Evolutionary conservation across 495 filamentous ascomycete genomes (phyloP).

Genomic region (Aspergillus carlsbadensis): DNA sequence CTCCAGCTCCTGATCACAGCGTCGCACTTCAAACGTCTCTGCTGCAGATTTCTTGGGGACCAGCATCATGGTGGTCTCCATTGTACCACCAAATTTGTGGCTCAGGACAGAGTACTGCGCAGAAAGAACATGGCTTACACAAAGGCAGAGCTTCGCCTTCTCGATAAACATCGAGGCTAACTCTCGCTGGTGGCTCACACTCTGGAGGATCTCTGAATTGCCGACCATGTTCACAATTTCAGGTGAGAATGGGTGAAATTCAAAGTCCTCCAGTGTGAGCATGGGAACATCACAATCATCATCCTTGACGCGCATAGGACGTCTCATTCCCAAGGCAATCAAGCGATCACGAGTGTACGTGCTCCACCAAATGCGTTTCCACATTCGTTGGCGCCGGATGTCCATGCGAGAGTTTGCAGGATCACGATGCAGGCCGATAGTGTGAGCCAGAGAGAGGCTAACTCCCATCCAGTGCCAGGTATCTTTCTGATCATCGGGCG

Average conservation of each 20-base stretch:
- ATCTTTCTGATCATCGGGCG: conserved; percentile 85
- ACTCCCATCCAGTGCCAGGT: conserved; percentile 94
- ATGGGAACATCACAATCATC: conserved; percentile 89
- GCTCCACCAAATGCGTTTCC: conserved; percentile 95
- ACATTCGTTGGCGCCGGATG: conserved; percentile 65
- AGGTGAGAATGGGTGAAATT: conserved; percentile 63
- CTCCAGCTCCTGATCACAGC: conserved; percentile 70
- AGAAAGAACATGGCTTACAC: conserved; percentile 78
- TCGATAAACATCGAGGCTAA: conserved; percentile 85
- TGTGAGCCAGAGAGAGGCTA: conserved; percentile 77
- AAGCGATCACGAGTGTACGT: conserved; percentile 88
- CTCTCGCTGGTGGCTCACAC: conserved; percentile 64
- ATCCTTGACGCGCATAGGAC: conserved; percentile 84
- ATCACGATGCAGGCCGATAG: conserved; percentile 80
- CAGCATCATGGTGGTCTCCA: conserved; percentile 83
- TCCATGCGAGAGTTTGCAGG: conserved; percentile 74
- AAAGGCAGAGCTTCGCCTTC: conserved; percentile 84
- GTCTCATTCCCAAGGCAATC: conserved; percentile 84
- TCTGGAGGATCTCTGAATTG: conserved; percentile 64
- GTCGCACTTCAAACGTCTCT: conserved; percentile 68
- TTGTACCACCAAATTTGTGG: conserved; percentile 72
- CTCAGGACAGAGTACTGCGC: conserved; percentile 89
- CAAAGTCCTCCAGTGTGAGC: conserved; percentile 80
- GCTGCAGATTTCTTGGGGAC: conserved; percentile 80
- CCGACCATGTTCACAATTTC: conserved; percentile 62